These are phyloP conservation scores for Craspedostauros australis DNA, from an alignment of 108 stramenopile species.

Conservation along the genomic window DNA sequence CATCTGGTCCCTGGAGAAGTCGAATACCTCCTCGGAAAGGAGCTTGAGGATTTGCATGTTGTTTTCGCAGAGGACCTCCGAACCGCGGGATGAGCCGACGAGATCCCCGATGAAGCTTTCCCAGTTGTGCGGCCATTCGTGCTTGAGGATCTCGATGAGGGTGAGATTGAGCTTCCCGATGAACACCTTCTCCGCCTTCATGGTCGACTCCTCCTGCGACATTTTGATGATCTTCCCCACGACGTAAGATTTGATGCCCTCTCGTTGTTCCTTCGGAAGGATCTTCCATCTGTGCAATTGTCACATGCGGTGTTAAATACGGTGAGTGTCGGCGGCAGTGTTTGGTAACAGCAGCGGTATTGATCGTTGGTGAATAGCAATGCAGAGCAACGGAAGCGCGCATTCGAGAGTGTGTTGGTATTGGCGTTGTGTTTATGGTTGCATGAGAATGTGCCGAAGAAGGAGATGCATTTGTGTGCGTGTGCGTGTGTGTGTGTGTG, in stretches of 20 bases:
- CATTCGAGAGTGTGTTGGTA: too few relatives aligned
- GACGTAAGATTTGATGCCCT: slow-evolving; percentile 97
- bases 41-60: slow-evolving; percentile 99
- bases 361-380: too few relatives aligned
- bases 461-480: too few relatives aligned
- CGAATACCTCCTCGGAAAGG: slow-evolving; percentile 98
- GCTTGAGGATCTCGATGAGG: slow-evolving; percentile 97
- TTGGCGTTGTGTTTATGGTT: too few relatives aligned
- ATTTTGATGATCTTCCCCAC: slow-evolving; percentile 93
- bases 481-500: too few relatives aligned
- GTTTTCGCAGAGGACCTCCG: slow-evolving; percentile 97
- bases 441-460: too few relatives aligned
- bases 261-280: slow-evolving; percentile 84
- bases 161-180: slow-evolving; percentile 92
- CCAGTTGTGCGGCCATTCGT: slow-evolving; percentile 99
- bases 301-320: too few relatives aligned
- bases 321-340: too few relatives aligned
- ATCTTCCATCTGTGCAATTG: slow-evolving; percentile 90
- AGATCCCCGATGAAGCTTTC: slow-evolving; percentile 97
- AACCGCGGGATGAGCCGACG: slow-evolving; percentile 83
- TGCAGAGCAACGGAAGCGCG: not conserved
- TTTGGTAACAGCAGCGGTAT: too few relatives aligned
- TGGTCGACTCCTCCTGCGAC: slow-evolving; percentile 60
- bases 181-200: slow-evolving; percentile 60
- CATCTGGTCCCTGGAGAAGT: slow-evolving; percentile 96